Base-by-base conservation (phyloP, 1,284 basidiomycete species). In the Boletus subluridellus region DNA sequence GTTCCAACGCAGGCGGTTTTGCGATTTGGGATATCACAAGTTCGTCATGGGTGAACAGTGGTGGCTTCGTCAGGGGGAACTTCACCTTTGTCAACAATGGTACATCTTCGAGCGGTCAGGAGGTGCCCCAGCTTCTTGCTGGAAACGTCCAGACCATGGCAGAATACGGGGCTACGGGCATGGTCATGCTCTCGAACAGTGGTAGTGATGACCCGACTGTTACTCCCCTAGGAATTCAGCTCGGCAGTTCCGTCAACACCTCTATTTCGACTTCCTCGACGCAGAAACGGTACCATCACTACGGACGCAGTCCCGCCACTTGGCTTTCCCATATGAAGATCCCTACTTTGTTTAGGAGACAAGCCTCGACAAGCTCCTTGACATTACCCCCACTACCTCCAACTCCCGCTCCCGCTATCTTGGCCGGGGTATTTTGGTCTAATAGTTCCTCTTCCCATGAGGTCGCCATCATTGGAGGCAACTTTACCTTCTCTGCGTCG, bases 371-470 rank as follows among this genome's bases (percentile, higher is more conserved):
- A 8, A 72, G 74, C 39, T 69, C 80, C 21, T 63, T 78, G 1
- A 70, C 81, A 3, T 80, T 92, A 15, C 88, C 90, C 9, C 59
- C 83, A 21, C 61, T 79, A 1, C 77, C 81, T 32, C 73, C 84
- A 2, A 79, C 84, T 1, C 76, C 82, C 0, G 87, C 91, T 1
- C 92, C 94, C 1, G 87, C 94, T 35, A 85, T 98, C 57, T 80
- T 97, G 45, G 82, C 92, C 0, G 95, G 93, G 38, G 83, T 85
- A 2, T 98, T 95, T 78, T 98, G 92, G 92, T 89, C 85, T 17
- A 97, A 97, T 68, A 80, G 79, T 42, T 84, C 87, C 1, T 83
- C 84, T 6, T 80, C 80, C 4, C 77, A 78, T 46, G 81, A 90
- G 60, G 75, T 93, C 48, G 86, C 84, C 41, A 84, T 98, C 63